Conservation (phyloP, 1,284 basidiomycete species). For the Trichosporon sp. region DNA sequence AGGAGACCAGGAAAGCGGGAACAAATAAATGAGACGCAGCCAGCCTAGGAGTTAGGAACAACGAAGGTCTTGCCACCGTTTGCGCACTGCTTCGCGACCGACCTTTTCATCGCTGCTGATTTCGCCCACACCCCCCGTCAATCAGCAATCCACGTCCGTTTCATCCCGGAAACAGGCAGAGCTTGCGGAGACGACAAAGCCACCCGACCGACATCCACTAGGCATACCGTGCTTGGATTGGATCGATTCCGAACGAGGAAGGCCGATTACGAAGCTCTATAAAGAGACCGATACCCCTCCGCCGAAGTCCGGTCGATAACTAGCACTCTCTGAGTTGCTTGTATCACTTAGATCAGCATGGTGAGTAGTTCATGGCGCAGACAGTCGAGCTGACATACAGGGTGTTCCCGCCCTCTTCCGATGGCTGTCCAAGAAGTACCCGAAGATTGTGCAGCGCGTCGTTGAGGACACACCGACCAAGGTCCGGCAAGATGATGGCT, state of each 20-base stretch:
- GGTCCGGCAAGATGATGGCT: conserved; percentile 63
- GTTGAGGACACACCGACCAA: conserved; percentile 77
- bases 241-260: conserved; percentile 4
- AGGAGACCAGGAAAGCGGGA: not conserved
- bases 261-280: not conserved
- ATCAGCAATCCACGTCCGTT: conserved; percentile 10
- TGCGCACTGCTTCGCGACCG: not conserved
- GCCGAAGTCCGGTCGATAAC: conserved; percentile 7
- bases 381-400: conserved; percentile 44
- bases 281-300: not conserved
- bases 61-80: conserved; percentile 17
- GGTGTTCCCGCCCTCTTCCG: conserved; percentile 90
- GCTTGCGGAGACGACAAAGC: not conserved
- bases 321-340: not conserved
- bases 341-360: conserved; percentile 20
- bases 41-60: not conserved
- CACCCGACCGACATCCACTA: not conserved
- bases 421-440: conserved; percentile 95
- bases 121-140: not conserved
- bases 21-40: not conserved
- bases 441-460: conserved; percentile 84
- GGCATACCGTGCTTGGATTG: not conserved
- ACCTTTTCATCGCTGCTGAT: conserved; percentile 7
- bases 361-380: conserved; percentile 15
- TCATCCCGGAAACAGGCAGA: not conserved